Percentiles rank a stretch among this genome's conserved stretches.
Conservation (phyloP, 1,284 basidiomycete species). For the Papiliotrema nemorosa region DNA sequence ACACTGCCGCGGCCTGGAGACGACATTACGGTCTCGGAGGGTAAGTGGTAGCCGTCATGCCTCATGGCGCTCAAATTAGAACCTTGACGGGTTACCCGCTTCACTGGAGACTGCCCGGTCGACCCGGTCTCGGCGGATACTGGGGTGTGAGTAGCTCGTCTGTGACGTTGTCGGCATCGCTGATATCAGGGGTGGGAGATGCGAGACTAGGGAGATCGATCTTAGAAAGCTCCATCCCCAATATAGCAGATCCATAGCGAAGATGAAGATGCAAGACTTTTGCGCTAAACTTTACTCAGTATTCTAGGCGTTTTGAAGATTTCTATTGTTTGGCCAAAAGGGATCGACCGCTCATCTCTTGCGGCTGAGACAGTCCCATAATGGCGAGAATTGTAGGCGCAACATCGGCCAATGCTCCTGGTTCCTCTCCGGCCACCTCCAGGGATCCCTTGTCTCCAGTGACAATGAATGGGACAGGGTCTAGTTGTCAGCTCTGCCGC, state of each 20-base stretch:
- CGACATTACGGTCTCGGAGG: constrained; percentile 35
- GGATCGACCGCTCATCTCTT: constrained; percentile 60
- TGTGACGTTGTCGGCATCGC: not conserved
- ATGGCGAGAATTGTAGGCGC: constrained; percentile 78
- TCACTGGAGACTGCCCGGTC: constrained; percentile 24
- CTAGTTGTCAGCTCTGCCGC: constrained; percentile 45
- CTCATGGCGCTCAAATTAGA: constrained; percentile 2
- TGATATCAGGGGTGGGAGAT: constrained; percentile 8
- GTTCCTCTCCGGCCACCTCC: constrained; percentile 53
- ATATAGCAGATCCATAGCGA: no score
- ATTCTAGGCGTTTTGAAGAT: no score
- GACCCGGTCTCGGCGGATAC: constrained; percentile 32
- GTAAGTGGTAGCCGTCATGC: constrained; percentile 9
- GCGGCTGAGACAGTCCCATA: constrained; percentile 54
- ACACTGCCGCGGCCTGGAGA: constrained; percentile 38
- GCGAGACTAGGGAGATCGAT: constrained; percentile 2
- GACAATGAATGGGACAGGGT: constrained; percentile 76
- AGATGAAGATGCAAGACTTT: no score
- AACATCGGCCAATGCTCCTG: constrained; percentile 76
- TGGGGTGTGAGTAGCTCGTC: constrained; percentile 23
- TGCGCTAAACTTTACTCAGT: no score
- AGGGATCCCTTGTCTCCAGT: constrained; percentile 60
- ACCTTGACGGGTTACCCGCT: constrained; percentile 31
- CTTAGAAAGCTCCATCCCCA: no score
- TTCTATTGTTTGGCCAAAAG: constrained; percentile 51